Conservation (phyloP, 208 protist species). For the Crithidia sp. region DNA sequence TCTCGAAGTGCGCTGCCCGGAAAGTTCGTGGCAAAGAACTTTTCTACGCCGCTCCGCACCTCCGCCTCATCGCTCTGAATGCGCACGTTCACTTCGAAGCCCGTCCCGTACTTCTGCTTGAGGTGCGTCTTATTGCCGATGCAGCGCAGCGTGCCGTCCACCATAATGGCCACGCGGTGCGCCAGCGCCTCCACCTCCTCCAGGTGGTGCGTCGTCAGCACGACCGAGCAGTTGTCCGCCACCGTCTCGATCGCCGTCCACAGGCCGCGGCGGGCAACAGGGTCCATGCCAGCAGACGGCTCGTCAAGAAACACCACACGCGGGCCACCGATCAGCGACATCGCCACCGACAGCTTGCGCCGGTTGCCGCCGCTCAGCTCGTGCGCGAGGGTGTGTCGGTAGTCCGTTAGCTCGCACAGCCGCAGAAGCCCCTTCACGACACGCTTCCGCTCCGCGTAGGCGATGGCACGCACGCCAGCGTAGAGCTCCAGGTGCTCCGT, state of each 20-base stretch:
- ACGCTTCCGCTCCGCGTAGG: slow-evolving; percentile 33
- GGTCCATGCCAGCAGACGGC: slow-evolving; percentile 79
- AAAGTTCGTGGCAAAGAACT: slow-evolving; percentile 48
- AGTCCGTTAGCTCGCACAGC: slow-evolving; percentile 42
- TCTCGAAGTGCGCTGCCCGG: slow-evolving; percentile 37
- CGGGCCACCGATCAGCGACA: slow-evolving; percentile 72
- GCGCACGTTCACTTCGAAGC: slow-evolving; percentile 62
- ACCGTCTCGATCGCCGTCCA: slow-evolving; percentile 77
- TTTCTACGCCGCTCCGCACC: slow-evolving; percentile 19
- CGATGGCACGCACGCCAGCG: slow-evolving; percentile 38
- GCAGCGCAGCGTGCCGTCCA: slow-evolving; percentile 68
- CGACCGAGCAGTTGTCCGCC: slow-evolving; percentile 64
- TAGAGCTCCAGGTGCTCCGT: slow-evolving; percentile 88
- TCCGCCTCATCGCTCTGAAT: slow-evolving; percentile 27
- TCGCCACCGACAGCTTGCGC: slow-evolving; percentile 70
- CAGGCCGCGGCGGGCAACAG: slow-evolving; percentile 47
- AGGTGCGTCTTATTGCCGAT: slow-evolving; percentile 81
- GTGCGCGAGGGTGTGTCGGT: slow-evolving; percentile 35
- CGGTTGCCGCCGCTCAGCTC: slow-evolving; percentile 72
- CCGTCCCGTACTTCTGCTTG: slow-evolving; percentile 67
- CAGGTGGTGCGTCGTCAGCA: slow-evolving; percentile 94
- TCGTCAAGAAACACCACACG: slow-evolving; percentile 76
- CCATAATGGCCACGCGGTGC: slow-evolving; percentile 78
- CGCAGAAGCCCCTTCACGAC: slow-evolving; percentile 38
- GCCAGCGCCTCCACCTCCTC: slow-evolving; percentile 93